Base-by-base conservation (phyloP, 2,329 filamentous ascomycete species). In the Verticillium alfalfae region DNA sequence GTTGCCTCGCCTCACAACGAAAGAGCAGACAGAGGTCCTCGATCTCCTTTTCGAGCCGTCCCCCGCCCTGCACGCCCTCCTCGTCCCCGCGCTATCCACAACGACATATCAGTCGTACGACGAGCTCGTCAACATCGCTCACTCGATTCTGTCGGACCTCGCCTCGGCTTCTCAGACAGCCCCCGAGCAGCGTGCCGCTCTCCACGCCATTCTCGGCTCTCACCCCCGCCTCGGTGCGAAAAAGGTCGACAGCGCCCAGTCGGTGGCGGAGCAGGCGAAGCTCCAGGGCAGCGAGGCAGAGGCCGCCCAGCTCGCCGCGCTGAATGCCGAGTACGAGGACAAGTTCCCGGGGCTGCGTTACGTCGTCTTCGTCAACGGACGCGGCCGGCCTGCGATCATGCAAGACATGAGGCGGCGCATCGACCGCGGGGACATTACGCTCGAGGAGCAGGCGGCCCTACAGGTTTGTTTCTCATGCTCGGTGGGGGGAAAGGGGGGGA, bases 341-440 rank as follows among this genome's bases (percentile, higher is more conserved):
- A 81, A 69, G 61, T 97, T 94, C 73, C 92, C 92, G 0, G 92
- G 93, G 0, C 73, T 97, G 71, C 83, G 89, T 75, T 97, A 96
- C 79, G 92, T 97, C 70, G 91, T 94, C 18, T 97, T 97, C 73
- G 94, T 97, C 61, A 93, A 96, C 72, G 92, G 92, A 0, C 84
- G 93, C 56, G 82, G 85, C 49, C 81, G 92, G 61, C 81, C 84
- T 1, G 84, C 85, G 64, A 89, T 97, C 61, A 92, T 97, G 88
- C 81, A 85, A 65, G 88, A 97, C 69, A 96, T 97, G 91, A 83
- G 83, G 65, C 73, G 76, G 59, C 82, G 93, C 59, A 96, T 97
- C 69, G 84, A 81, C 16, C 79, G 88, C 59, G 87, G 83, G 1
- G 84, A 94, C 72, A 79, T 88, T 59, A 75, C 80, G 31, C 79